Conservation (phyloP, 768 basidiomycete genomes). For the Tulasnella sp. region DNA sequence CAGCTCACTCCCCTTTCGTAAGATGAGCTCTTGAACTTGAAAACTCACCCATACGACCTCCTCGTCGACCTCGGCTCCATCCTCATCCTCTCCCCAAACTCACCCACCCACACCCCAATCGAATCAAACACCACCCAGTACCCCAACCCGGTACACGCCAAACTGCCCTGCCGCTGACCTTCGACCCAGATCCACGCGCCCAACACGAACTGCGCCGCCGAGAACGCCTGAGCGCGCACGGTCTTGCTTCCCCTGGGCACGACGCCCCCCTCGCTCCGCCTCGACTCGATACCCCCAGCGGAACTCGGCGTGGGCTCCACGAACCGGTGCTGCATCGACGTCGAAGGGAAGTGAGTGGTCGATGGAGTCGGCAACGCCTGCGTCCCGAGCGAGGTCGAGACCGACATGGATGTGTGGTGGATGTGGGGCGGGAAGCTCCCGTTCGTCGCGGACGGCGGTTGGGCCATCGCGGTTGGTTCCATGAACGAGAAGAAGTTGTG, state of each 20-base stretch:
- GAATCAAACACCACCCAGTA: constrained; percentile 97
- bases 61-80: constrained; percentile 21
- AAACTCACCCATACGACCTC: constrained; percentile 51
- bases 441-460: neutral
- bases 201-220: constrained; percentile 27
- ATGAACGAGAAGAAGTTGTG: constrained; percentile 96
- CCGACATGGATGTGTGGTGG: neutral
- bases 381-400: neutral
- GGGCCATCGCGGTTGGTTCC: constrained; percentile 40
- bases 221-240: constrained; percentile 18
- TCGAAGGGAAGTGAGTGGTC: constrained; percentile 4
- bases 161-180: constrained; percentile 79
- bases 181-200: constrained; percentile 62
- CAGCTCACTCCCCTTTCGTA: constrained; percentile 25
- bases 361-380: constrained; percentile 5
- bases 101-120: constrained; percentile 54
- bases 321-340: neutral
- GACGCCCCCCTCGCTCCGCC: neutral
- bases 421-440: neutral
- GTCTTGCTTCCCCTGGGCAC: neutral
- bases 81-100: constrained; percentile 23
- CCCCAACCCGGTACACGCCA: constrained; percentile 81
- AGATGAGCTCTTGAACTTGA: neutral
- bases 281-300: neutral
- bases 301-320: constrained; percentile 5